Conservation (phyloP, 1,139 yeast genomes). For the Diutina neorugosa region DNA sequence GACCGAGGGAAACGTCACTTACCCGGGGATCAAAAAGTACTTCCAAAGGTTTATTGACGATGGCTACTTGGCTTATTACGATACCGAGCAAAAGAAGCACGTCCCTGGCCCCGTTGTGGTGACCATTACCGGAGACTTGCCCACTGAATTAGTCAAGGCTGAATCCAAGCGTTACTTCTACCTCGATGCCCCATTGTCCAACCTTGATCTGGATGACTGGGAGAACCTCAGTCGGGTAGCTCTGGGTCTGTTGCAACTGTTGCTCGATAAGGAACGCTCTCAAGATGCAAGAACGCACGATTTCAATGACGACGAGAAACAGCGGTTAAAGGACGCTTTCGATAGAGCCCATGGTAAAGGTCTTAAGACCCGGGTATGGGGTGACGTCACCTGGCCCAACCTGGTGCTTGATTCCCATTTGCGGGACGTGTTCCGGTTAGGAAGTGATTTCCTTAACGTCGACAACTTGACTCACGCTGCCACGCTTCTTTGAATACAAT, state of each 20-base stretch:
- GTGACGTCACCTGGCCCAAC: conserved; percentile 29
- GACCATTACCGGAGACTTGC: conserved; percentile 31
- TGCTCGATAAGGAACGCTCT: conserved; percentile 17
- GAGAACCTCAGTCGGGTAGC: conserved; percentile 23
- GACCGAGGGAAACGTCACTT: conserved; percentile 23
- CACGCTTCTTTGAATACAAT: conserved; percentile 8
- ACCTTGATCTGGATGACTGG: conserved; percentile 14
- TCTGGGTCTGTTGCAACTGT: conserved; percentile 20
- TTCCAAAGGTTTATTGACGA: conserved; percentile 22
- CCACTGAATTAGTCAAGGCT: conserved; percentile 16
- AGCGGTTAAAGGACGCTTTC: conserved; percentile 12
- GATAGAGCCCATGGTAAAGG: conserved; percentile 24
- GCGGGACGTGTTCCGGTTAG: conserved; percentile 15
- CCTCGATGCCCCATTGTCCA: conserved; percentile 25
- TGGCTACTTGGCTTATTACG: conserved; percentile 23
- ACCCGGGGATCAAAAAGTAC: conserved; percentile 17
- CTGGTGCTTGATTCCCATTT: conserved; percentile 19
- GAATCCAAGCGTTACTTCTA: conserved; percentile 22
- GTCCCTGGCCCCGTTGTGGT: conserved; percentile 26
- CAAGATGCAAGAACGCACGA: conserved; percentile 8
- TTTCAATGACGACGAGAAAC: conserved; percentile 15
- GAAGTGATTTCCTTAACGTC: conserved; percentile 28
- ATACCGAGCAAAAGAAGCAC: conserved; percentile 13
- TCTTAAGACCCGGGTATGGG: conserved; percentile 32
- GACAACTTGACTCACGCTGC: conserved; percentile 23